Base-by-base conservation (phyloP, 2,329 filamentous ascomycete species). In the Cercospora zeina region DNA sequence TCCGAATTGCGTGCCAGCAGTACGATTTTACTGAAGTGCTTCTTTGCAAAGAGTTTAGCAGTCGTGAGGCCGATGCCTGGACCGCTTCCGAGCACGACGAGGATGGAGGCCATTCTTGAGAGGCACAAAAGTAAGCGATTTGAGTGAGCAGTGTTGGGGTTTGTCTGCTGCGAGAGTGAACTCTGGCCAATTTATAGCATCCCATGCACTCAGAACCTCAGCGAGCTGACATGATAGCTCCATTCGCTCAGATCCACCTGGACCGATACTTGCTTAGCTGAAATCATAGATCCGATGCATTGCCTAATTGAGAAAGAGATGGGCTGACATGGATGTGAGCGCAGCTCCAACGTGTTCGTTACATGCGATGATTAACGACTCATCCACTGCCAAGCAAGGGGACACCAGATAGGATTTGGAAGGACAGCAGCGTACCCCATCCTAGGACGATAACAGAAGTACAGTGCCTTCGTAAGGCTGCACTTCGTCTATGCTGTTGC, bases 51-150 rank as follows among this genome's bases (percentile, higher is more conserved):
- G 11, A 39, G 50, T 27, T 62, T 62, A 11, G 64, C 64, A 13
- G 64, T 66, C 4, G 62, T 33, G 24, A 61, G 24, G 4, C 64
- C 64, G 16, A 66, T 66, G 16, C 64, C 64, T 5, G 64, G 64
- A 4, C 64, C 62, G 1, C 47, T 58, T 34, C 62, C 62, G 6
- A 64, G 49, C 39, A 64, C 54, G 33, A 61, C 42, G 11, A 64
- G 58, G 14, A 64, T 31, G 11, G 62, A 54, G 16, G 37, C 31
- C 39, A 56, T 63, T 39, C 11, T 50, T 49, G 37, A 49, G 31
- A 16, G 45, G 36, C 1, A 21, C 19, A 11, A 3, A 36, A 33
- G 3, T 1, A 34, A 19, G 10, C 11, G n/a, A n/a, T 27, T 3
- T 30, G 11, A 49, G 13, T 49, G 11, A 27, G 42, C 11, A 47